These are phyloP conservation scores for Chlamydomonas sphaeroides DNA, from an alignment of 139 green algal genomes.

Conservation along the genomic window DNA sequence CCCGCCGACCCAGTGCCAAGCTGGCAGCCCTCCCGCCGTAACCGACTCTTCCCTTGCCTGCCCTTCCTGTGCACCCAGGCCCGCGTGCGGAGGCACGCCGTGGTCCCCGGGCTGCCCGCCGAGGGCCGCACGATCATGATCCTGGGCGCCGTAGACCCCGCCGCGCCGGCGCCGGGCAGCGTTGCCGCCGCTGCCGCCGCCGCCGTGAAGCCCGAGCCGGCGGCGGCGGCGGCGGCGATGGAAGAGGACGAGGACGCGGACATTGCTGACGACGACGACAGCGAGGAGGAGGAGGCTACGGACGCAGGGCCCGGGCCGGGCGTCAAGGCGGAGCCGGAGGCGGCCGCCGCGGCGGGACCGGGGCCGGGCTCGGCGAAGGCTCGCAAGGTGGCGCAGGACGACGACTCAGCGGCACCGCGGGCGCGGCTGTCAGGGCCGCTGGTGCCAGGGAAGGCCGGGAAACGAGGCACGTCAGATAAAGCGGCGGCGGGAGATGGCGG, in stretches of 20 bases:
- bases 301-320: not conserved
- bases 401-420: no score
- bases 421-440: conserved; percentile 1
- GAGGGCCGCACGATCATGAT: conserved; percentile 12
- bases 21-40: not conserved
- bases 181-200: not conserved
- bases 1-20: not conserved
- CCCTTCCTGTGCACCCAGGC: not conserved
- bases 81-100: conserved; percentile 19
- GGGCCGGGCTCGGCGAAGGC: not conserved
- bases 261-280: not conserved
- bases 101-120: not conserved
- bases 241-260: not conserved
- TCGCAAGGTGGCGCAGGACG: no score
- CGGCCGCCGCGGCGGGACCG: not conserved
- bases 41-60: not conserved
- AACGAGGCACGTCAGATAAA: not conserved
- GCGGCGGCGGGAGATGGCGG: not conserved
- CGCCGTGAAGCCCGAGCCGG: not conserved
- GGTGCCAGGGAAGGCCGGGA: not conserved
- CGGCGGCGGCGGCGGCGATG: not conserved
- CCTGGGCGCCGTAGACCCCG: conserved; percentile 17
- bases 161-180: not conserved
- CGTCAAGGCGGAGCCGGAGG: not conserved
- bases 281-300: not conserved